These are phyloP conservation scores for Parascedosporium putredinis DNA, from an alignment of 2,329 filamentous ascomycete genomes.

Conservation along the genomic window DNA sequence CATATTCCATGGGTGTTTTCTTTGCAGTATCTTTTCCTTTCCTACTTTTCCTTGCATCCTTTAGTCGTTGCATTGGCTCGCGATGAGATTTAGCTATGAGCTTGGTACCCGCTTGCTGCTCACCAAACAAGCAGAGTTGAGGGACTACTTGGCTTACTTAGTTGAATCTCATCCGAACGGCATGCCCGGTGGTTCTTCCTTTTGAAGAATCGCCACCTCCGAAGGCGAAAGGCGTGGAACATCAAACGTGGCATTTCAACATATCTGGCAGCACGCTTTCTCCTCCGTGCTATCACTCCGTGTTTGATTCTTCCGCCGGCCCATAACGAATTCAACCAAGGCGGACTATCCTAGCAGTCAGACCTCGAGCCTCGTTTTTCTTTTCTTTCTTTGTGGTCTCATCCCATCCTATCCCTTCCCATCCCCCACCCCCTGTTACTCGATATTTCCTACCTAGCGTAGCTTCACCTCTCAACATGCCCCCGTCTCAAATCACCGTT, in stretches of 20 bases:
- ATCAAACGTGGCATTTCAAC: too few relatives aligned
- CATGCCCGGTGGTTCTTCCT: conserved; percentile 7
- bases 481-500: background rate
- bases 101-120: background rate
- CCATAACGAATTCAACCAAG: too few relatives aligned
- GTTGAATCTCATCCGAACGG: conserved; percentile 5
- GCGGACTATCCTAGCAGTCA: too few relatives aligned
- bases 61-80: conserved; percentile 3
- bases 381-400: background rate
- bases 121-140: background rate
- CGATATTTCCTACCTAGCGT: background rate
- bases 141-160: background rate
- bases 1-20: conserved; percentile 3
- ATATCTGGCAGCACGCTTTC: too few relatives aligned
- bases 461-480: too few relatives aligned
- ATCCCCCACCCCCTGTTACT: too few relatives aligned
- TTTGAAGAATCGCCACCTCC: background rate
- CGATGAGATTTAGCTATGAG: background rate
- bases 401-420: background rate
- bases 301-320: too few relatives aligned
- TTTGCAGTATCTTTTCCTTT: background rate
- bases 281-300: too few relatives aligned
- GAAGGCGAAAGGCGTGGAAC: background rate
- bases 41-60: conserved; percentile 1
- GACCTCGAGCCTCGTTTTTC: background rate